phyloP scores from a whole-genome alignment of 352 stramenopile genomes.

The Phytopythium delawarense region DNA sequence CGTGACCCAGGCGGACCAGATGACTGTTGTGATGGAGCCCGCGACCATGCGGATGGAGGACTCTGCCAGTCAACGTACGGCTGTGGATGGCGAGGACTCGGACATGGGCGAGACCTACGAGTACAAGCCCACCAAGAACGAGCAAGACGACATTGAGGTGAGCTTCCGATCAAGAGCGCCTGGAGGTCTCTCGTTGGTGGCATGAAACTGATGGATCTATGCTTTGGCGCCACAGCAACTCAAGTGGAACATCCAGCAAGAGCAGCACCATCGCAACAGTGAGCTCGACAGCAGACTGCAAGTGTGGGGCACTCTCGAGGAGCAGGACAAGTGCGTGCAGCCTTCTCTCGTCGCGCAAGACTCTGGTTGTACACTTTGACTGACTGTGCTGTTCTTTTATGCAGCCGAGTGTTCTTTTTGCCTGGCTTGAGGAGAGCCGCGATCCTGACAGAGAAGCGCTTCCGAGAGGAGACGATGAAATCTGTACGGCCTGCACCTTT shows the following conservation, averaged over 20 bases:
- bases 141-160: conserved; percentile 78
- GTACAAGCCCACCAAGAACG: conserved; percentile 54
- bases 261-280: conserved; percentile 60
- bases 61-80: conserved; percentile 12
- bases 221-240: conserved; percentile 33
- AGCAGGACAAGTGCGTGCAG: conserved; percentile 47
- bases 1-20: conserved; percentile 46
- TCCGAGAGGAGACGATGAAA: conserved; percentile 59
- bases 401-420: conserved; percentile 56
- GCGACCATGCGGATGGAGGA: conserved; percentile 36
- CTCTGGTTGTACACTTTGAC: background rate
- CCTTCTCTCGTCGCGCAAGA: background rate
- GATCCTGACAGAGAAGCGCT: conserved; percentile 67
- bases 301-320: conserved; percentile 52
- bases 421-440: conserved; percentile 52
- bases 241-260: conserved; percentile 61
- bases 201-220: background rate
- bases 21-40: conserved; percentile 50
- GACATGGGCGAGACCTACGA: conserved; percentile 38
- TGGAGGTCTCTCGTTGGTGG: background rate
- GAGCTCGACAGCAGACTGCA: conserved; percentile 46
- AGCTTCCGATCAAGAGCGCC: background rate
- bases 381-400: conserved; percentile 10
- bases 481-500: conserved; percentile 17
- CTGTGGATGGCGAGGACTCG: conserved; percentile 24